Evolutionary conservation across 1,284 basidiomycete species (phyloP).

Genomic region (Pseudozyma tsukubaensis): DNA sequence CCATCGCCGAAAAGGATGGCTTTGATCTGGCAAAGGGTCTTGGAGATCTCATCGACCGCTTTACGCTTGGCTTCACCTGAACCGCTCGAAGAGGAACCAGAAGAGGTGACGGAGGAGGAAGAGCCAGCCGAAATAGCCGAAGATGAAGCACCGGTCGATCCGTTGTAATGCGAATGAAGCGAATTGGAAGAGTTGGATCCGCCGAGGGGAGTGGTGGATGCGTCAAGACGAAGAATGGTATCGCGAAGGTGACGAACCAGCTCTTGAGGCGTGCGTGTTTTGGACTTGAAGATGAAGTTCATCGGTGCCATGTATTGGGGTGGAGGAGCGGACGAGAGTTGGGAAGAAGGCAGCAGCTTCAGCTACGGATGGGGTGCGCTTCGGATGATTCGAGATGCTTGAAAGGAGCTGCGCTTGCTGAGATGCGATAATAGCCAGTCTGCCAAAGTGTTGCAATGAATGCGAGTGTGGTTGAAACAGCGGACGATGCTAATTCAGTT

Average conservation of each 20-base stretch:
- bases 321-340: background rate
- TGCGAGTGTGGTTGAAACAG: background rate
- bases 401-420: background rate
- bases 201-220: constrained; percentile 18
- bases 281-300: constrained; percentile 68
- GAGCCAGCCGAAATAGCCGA: too few relatives aligned
- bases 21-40: constrained; percentile 88
- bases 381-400: background rate
- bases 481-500: background rate
- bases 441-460: too few relatives aligned
- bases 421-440: too few relatives aligned
- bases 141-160: constrained; percentile 18
- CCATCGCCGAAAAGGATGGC: constrained; percentile 86
- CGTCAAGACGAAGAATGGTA: constrained; percentile 56
- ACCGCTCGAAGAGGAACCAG: constrained; percentile 15
- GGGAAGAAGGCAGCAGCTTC: background rate
- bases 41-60: constrained; percentile 88
- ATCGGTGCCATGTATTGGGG: constrained; percentile 36
- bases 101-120: constrained; percentile 17
- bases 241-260: constrained; percentile 62
- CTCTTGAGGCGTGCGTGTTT: constrained; percentile 63
- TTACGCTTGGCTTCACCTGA: constrained; percentile 67
- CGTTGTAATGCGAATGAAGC: constrained; percentile 22
- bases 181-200: constrained; percentile 34
- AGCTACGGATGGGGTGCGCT: background rate